phyloP scores from a whole-genome alignment of 2,329 filamentous ascomycete genomes.

The Alternaria metachromatica region DNA sequence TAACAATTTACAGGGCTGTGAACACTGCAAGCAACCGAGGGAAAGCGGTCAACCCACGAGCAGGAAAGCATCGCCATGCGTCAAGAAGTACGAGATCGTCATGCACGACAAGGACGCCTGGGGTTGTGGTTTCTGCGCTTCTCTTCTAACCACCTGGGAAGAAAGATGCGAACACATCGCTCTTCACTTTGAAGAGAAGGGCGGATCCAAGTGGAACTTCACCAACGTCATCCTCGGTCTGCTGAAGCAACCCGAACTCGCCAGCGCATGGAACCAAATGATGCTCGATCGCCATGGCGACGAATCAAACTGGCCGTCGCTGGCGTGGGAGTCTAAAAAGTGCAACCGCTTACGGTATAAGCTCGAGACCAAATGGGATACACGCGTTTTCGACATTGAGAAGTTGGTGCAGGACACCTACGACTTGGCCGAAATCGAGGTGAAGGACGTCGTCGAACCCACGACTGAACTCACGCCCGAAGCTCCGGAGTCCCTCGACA shows the following conservation, averaged over 20 bases:
- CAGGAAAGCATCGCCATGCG: slow-evolving; percentile 56
- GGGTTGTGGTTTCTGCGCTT: slow-evolving; percentile 73
- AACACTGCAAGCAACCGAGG: slow-evolving; percentile 70
- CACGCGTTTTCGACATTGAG: slow-evolving; percentile 60
- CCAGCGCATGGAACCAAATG: slow-evolving; percentile 67
- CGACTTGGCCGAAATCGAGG: slow-evolving; percentile 55
- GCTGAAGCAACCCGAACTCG: slow-evolving; percentile 69
- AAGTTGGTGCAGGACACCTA: slow-evolving; percentile 66
- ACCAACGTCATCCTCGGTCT: slow-evolving; percentile 72
- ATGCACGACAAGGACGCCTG: slow-evolving; percentile 70
- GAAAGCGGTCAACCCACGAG: slow-evolving; percentile 60
- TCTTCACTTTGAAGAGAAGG: slow-evolving; percentile 71
- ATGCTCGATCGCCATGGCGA: slow-evolving; percentile 62
- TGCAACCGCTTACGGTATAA: slow-evolving; percentile 69
- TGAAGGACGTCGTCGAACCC: slow-evolving; percentile 35
- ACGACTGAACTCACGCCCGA: slow-evolving; percentile 33
- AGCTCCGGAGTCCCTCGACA: slow-evolving; percentile 31
- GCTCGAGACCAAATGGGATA: slow-evolving; percentile 68
- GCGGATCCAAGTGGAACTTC: slow-evolving; percentile 69
- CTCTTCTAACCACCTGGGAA: slow-evolving; percentile 67
- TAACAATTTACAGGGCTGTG: slow-evolving; percentile 56
- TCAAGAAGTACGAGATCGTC: slow-evolving; percentile 49
- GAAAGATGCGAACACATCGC: slow-evolving; percentile 73
- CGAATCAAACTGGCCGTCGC: slow-evolving; percentile 53
- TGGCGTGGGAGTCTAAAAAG: slow-evolving; percentile 69